Base-by-base conservation (phyloP, 2,329 filamentous ascomycete genomes). In the Graphilbum ipis-grandicollis region DNA sequence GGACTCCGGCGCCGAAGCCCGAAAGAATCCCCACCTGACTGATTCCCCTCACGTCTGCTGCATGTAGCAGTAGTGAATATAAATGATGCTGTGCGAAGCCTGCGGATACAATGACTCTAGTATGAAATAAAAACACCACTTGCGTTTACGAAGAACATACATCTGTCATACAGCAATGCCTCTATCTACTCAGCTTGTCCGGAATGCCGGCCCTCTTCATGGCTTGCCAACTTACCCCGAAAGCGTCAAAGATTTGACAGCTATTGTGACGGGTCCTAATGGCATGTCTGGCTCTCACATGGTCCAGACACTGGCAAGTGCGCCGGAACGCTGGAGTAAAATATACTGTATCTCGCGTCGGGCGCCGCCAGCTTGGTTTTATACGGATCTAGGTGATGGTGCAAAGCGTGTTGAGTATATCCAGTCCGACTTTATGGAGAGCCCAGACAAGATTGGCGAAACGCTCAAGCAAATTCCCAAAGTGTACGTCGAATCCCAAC, bases 311-410 rank as follows among this genome's bases (percentile, higher is more conserved):
- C 53, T 70, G 3, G 52, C 64, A 26, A 51, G 64, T 26, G 52
- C 54, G 17, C 62, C 65, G 1, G 41, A 60, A 33, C 55, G 65
- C 37, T 70, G 66, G 66, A 55, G 48, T 10, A 68, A 67, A 41
- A 61, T 70, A 33, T 68, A 65, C 47, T 59, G 60, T 29, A 47
- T 68, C 2, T 64, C 58, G 2, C 48, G 64, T 7, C 52, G 63
- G 3, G 59, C 63, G 9, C 64, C 65, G 2, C 51, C 58, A 1
- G 52, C 34, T 5, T 40, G 41, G 33, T 46, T 48, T 34, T 47
- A 44, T 9, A 23, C 31, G 2, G 41, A 43, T 7, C 42, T 49
- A 1, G 41, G 59, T 26, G 51, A 50, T 10, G 53, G 47, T 26
- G 52, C 43, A 12, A 46, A 43, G 17, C 55, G 59, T n/a, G 57